Base-by-base conservation (phyloP, 768 basidiomycete genomes). In the Piloderma croceum region DNA sequence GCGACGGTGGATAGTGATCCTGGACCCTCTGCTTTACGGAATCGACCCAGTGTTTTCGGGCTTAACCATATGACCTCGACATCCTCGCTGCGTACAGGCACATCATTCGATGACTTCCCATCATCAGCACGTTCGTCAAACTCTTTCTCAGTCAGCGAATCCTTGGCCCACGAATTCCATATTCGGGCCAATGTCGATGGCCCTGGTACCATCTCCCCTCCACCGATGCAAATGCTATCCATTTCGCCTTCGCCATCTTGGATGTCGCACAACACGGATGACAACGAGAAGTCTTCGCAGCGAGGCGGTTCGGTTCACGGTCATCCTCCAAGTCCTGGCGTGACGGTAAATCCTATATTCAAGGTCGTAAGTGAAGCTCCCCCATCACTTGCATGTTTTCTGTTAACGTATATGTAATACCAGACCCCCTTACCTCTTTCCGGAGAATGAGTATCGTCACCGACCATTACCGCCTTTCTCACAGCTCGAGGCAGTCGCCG, bases 1-100 rank as follows among this genome's bases (percentile, higher is more conserved):
- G 77, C 81, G 19, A 86, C 89, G 4, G 84, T 87, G 38, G 87
- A 90, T 56, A 88, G 85, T 49, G 89, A 91, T 56, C 88, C 89
- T 36, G 88, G 89, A 0, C 88, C 87, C 6, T 64, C 75, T 34
- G 74, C 80, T 44, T 59, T 78, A 56, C 77, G 81, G 48, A 71
- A 73, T 54, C 73, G 79, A 46, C 75, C 80, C 7, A 74, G 76
- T 51, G 53, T 79, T 42, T 76, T 78, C 47, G 76, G 74, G 29
- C 76, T 88, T 50, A 83, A 77, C 58, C 76, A 85, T 45, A 83
- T 85, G 73, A 75, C 82, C 22, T 83, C 84, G 5, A 73, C 81
- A 50, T 83, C 82, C 24, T 89, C 87, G 15, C 58, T 89, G 44
- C 77, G 80, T 47, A 81, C 83, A 18, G n/a, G n/a, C n/a, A n/a